Conservation (phyloP, 345 rosid species). For the Corymbia maculata region DNA sequence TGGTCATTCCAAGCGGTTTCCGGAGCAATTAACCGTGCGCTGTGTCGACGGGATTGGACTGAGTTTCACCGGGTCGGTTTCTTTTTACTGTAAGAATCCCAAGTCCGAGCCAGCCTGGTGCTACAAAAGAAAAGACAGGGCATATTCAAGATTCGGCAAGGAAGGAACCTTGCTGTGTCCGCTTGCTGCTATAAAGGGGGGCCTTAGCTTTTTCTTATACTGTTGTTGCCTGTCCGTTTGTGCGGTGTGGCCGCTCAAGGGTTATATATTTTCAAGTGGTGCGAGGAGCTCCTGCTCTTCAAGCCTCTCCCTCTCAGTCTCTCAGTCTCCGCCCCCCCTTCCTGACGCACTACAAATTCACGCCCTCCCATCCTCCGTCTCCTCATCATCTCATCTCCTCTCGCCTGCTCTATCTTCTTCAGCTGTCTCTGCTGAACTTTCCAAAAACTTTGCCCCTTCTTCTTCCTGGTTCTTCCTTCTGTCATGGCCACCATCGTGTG, state of each 20-base stretch:
- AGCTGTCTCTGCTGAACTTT: neutral
- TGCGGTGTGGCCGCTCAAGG: slow-evolving; percentile 22
- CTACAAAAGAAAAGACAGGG: neutral
- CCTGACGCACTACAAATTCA: slow-evolving; percentile 39
- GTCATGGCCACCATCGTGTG: slow-evolving; percentile 62
- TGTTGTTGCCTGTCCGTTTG: neutral
- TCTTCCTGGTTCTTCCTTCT: neutral
- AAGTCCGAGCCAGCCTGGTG: neutral
- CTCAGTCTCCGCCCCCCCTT: neutral
- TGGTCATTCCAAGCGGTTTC: neutral
- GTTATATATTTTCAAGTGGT: slow-evolving; percentile 28
- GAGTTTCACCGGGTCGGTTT: neutral
- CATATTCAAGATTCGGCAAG: neutral
- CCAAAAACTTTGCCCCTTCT: neutral
- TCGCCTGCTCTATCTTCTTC: neutral
- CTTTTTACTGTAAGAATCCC: neutral
- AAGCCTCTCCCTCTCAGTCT: neutral
- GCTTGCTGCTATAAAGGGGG: neutral
- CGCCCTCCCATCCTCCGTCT: slow-evolving; percentile 12
- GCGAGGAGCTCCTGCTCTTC: neutral
- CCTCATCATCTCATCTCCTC: slow-evolving; percentile 17
- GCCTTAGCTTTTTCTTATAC: neutral
- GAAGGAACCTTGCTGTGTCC: neutral
- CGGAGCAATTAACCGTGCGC: neutral
- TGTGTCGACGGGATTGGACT: neutral